These are phyloP conservation scores for Nicotiana attenuata DNA, from an alignment of 257 asterid genomes.

Conservation along the genomic window DNA sequence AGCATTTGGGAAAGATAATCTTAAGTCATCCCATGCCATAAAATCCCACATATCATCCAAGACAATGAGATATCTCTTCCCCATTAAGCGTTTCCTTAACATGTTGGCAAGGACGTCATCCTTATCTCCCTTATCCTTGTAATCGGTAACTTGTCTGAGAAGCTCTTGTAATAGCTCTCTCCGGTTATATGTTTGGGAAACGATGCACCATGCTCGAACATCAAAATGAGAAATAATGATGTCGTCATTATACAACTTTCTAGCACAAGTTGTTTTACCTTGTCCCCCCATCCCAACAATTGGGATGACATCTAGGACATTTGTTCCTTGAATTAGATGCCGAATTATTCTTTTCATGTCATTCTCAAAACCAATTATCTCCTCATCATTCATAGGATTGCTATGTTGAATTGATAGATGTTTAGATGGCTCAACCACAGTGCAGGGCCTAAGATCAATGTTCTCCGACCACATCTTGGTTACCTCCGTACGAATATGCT, in stretches of 20 bases:
- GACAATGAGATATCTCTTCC: too few relatives aligned
- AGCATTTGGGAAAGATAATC: neutral
- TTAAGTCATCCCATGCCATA: slow-evolving; percentile 5
- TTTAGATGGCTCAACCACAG: neutral
- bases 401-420: neutral
- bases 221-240: neutral
- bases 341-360: neutral
- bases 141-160: too few relatives aligned
- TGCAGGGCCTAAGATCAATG: neutral
- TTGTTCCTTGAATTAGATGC: neutral
- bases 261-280: slow-evolving; percentile 3
- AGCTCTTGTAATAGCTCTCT: too few relatives aligned
- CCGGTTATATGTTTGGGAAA: too few relatives aligned
- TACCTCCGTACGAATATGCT: neutral
- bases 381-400: neutral
- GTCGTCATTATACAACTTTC: neutral
- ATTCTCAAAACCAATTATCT: neutral
- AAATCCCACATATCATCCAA: neutral
- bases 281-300: slow-evolving; percentile 12
- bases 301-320: neutral
- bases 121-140: too few relatives aligned
- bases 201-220: too few relatives aligned
- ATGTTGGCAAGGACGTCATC: too few relatives aligned
- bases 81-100: too few relatives aligned
- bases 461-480: neutral